Conservation (phyloP, 192 early-diverging fungal genomes). For the Allomyces macrogynus region DNA sequence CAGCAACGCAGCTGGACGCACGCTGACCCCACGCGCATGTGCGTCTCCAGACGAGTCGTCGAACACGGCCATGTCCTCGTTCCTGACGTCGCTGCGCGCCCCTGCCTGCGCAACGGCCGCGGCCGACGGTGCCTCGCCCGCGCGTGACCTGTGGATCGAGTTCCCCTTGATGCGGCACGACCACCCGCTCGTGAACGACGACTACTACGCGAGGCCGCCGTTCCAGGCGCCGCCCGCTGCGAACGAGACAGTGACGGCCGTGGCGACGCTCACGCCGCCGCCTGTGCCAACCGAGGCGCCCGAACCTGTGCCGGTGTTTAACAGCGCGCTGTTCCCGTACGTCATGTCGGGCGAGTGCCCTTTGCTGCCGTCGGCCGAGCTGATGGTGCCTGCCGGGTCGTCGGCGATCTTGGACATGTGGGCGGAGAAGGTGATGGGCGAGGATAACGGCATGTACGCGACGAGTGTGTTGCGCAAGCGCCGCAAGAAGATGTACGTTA, state of each 20-base stretch:
- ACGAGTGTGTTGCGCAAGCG: constrained; percentile 1
- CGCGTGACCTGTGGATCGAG: not conserved
- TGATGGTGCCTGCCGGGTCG: not conserved
- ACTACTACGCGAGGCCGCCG: not conserved
- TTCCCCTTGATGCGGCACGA: not conserved
- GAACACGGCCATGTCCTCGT: too few species aligned
- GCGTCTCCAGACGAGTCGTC: too few species aligned
- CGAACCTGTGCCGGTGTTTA: not conserved
- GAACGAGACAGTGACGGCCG: not conserved
- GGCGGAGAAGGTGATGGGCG: not conserved
- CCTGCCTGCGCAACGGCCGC: too few species aligned
- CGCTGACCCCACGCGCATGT: too few species aligned
- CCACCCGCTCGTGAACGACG: not conserved
- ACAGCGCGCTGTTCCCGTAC: not conserved
- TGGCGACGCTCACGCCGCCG: not conserved
- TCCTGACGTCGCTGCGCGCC: too few species aligned
- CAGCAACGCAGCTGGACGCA: too few species aligned
- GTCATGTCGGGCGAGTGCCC: not conserved
- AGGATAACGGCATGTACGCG: not conserved
- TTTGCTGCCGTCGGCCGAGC: not conserved
- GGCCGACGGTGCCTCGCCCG: not conserved
- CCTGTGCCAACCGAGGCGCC: not conserved
- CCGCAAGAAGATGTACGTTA: not conserved
- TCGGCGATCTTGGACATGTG: not conserved
- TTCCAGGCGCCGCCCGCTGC: not conserved